Evolutionary conservation across 2,329 filamentous ascomycete species (phyloP).

Genomic region (Diaporthe sp.): DNA sequence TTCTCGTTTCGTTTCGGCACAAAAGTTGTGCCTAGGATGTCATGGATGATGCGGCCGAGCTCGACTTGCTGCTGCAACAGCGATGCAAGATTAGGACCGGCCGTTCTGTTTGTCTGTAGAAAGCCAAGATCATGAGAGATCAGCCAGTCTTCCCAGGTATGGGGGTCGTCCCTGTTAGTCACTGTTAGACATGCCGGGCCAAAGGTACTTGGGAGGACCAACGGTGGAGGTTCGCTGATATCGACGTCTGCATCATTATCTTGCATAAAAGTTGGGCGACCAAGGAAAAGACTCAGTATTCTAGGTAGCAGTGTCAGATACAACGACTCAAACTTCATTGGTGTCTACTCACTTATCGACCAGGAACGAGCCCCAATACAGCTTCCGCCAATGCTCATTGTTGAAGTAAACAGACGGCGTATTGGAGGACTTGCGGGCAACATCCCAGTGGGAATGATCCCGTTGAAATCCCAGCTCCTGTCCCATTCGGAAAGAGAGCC

Average conservation of each 20-base stretch:
- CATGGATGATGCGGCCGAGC: constrained; percentile 6
- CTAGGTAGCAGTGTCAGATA: neutral
- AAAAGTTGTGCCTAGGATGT: neutral
- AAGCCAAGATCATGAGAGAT: neutral
- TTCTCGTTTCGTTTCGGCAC: neutral
- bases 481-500: constrained; percentile 43
- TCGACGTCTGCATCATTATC: constrained; percentile 5
- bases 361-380: constrained; percentile 6
- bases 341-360: neutral
- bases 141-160: constrained; percentile 3
- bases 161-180: neutral
- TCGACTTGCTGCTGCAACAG: constrained; percentile 4
- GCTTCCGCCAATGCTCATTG: constrained; percentile 18
- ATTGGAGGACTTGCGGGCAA: neutral
- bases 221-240: constrained; percentile 14
- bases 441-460: constrained; percentile 28
- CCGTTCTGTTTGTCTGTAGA: neutral
- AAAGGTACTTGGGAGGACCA: neutral
- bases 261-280: constrained; percentile 12
- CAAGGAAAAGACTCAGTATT: neutral
- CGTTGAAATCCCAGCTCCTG: constrained; percentile 41
- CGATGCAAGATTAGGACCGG: neutral
- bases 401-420: neutral
- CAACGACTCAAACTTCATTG: no score
- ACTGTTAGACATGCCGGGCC: neutral